Percentiles rank a stretch among this genome's conserved stretches.
These are phyloP conservation scores for Tulasnella sp. DNA, from an alignment of 768 basidiomycete genomes.

Conservation along the genomic window DNA sequence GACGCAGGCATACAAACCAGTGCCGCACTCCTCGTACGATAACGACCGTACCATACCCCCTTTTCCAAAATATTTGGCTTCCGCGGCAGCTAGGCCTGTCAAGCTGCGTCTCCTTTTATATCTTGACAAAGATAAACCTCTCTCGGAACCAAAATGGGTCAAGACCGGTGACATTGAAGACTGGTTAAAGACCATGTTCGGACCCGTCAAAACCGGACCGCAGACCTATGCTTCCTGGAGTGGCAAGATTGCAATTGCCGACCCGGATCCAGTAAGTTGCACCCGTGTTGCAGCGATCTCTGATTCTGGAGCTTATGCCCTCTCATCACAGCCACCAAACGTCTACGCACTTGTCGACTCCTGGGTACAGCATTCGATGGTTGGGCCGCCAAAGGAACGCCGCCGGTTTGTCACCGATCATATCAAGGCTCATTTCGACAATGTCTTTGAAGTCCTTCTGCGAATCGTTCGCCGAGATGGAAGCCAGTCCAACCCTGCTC, in stretches of 20 bases:
- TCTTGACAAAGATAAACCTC: conserved; percentile 80
- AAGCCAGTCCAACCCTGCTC: conserved; percentile 64
- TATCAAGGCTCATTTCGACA: conserved; percentile 70
- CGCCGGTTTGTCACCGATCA: conserved; percentile 86
- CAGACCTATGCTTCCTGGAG: conserved; percentile 57
- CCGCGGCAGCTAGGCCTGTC: conserved; percentile 4
- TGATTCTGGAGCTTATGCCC: conserved; percentile 17
- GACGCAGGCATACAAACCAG: conserved; percentile 63
- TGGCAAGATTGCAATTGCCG: conserved; percentile 84
- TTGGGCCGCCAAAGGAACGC: conserved; percentile 69
- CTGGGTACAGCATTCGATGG: conserved; percentile 82
- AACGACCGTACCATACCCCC: conserved; percentile 67
- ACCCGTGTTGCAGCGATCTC: background rate
- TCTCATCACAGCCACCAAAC: conserved; percentile 67
- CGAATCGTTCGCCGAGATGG: conserved; percentile 75
- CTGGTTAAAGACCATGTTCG: conserved; percentile 86
- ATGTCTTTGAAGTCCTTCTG: conserved; percentile 87
- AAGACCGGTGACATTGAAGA: conserved; percentile 92
- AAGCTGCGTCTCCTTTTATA: conserved; percentile 65
- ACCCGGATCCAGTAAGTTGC: conserved; percentile 84
- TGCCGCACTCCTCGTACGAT: conserved; percentile 41
- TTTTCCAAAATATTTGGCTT: conserved; percentile 41
- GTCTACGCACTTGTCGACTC: conserved; percentile 85
- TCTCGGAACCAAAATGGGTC: conserved; percentile 96
- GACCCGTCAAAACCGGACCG: conserved; percentile 34